Evolutionary conservation across 345 rosid species (phyloP).

Genomic region (Ailanthus altissimus): DNA sequence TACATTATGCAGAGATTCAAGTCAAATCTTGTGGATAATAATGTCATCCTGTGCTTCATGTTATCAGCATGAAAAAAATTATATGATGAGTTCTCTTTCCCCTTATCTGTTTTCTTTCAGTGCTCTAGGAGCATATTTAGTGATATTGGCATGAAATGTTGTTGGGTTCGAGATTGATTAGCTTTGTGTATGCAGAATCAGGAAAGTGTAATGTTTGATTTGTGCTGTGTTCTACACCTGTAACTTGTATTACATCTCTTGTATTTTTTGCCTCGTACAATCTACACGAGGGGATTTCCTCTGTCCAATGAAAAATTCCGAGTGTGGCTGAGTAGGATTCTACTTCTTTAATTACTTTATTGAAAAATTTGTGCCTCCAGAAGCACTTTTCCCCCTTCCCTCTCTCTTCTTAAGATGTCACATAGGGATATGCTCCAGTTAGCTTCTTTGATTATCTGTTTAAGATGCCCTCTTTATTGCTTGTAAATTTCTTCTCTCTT

Average conservation of each 20-base stretch:
- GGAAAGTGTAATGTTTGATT: not conserved
- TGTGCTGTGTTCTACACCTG: not conserved
- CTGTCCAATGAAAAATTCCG: not conserved
- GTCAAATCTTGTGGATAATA: not conserved
- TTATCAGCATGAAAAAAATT: not conserved
- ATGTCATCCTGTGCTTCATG: not conserved
- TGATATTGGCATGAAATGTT: not conserved
- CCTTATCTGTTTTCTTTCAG: not conserved
- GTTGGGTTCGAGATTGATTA: not conserved
- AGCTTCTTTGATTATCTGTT: not conserved
- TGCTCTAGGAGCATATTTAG: not conserved
- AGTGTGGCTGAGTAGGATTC: not conserved
- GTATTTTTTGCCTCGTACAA: not conserved
- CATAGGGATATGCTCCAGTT: not conserved
- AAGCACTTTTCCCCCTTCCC: not conserved
- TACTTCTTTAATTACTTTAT: not conserved
- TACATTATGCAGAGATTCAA: not conserved
- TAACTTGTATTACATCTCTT: not conserved
- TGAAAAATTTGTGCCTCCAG: not conserved
- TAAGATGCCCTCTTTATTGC: not conserved
- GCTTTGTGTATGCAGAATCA: not conserved
- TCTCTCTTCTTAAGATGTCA: not conserved
- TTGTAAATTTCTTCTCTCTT: not conserved
- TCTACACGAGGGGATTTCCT: not conserved
- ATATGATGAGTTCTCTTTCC: not conserved